Conservation (phyloP, 106 monocot genomes). For the Amphibolis antarctica region DNA sequence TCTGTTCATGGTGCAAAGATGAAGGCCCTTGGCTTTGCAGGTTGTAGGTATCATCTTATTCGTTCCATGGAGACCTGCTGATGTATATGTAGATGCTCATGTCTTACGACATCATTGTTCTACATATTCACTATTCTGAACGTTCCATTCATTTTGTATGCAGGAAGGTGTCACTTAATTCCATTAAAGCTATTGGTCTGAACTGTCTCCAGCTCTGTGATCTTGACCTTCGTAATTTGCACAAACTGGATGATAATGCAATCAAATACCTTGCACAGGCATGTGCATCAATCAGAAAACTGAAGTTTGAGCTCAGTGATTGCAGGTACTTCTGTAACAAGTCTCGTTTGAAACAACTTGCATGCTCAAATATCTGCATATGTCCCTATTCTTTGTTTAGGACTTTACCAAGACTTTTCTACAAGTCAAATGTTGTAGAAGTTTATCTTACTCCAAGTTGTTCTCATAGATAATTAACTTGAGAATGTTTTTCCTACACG, state of each 20-base stretch:
- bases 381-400: neutral
- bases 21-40: slow-evolving; percentile 42
- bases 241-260: slow-evolving; percentile 48
- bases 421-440: too few species aligned
- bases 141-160: slow-evolving; percentile 6
- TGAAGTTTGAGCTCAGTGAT: slow-evolving; percentile 40
- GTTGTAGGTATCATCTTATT: slow-evolving; percentile 40
- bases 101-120: neutral
- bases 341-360: neutral
- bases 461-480: neutral
- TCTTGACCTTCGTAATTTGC: slow-evolving; percentile 59
- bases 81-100: neutral
- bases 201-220: slow-evolving; percentile 32
- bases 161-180: slow-evolving; percentile 40
- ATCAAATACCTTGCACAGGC: slow-evolving; percentile 54
- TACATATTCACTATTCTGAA: neutral
- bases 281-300: slow-evolving; percentile 41
- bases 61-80: neutral
- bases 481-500: too few species aligned
- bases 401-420: neutral
- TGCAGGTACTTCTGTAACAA: slow-evolving; percentile 38
- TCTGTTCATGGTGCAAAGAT: slow-evolving; percentile 38
- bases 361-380: too few species aligned
- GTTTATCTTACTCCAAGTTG: neutral
- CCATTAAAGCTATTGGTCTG: slow-evolving; percentile 53